These are phyloP conservation scores for Syncephalastrum racemosum DNA, from an alignment of 371 early-diverging fungal species.

Conservation along the genomic window DNA sequence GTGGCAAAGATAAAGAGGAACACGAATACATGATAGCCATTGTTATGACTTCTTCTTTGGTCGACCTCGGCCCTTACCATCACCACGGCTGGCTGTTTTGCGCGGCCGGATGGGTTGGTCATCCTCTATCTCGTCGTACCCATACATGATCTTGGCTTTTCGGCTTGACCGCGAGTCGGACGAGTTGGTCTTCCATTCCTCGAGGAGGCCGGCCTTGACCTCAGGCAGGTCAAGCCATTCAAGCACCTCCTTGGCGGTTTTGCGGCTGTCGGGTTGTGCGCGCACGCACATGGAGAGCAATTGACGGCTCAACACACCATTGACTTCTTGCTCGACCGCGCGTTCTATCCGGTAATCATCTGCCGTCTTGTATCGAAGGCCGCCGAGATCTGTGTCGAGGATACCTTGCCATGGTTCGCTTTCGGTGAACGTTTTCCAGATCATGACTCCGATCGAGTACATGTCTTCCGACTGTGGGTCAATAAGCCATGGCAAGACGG, in stretches of 20 bases:
- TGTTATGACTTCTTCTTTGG: constrained; percentile 11
- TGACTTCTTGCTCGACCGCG: constrained; percentile 54
- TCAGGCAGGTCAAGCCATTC: constrained; percentile 43
- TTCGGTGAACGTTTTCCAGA: constrained; percentile 67
- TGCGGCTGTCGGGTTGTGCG: constrained; percentile 52
- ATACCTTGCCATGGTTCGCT: constrained; percentile 70
- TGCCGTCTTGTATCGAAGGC: constrained; percentile 57
- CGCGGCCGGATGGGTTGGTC: constrained; percentile 1
- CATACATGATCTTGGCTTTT: constrained; percentile 31
- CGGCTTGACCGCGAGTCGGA: constrained; percentile 41
- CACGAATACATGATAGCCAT: too few species aligned
- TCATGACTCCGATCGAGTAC: constrained; percentile 64
- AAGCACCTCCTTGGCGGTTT: constrained; percentile 43
- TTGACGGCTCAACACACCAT: constrained; percentile 49
- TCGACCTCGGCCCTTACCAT: constrained; percentile 14
- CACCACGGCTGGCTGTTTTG: constrained; percentile 4
- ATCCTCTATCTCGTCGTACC: constrained; percentile 18
- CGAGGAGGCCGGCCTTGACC: constrained; percentile 30
- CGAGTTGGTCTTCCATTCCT: constrained; percentile 53
- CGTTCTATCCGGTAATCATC: constrained; percentile 58
- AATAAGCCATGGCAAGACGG: constrained; percentile 50
- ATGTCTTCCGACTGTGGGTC: constrained; percentile 67
- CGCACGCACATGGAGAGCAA: constrained; percentile 52
- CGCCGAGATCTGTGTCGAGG: constrained; percentile 64
- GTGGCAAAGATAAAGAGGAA: too few species aligned